These are phyloP conservation scores for Aspergillus arachidicola DNA, from an alignment of 2,329 filamentous ascomycete genomes.

Conservation along the genomic window DNA sequence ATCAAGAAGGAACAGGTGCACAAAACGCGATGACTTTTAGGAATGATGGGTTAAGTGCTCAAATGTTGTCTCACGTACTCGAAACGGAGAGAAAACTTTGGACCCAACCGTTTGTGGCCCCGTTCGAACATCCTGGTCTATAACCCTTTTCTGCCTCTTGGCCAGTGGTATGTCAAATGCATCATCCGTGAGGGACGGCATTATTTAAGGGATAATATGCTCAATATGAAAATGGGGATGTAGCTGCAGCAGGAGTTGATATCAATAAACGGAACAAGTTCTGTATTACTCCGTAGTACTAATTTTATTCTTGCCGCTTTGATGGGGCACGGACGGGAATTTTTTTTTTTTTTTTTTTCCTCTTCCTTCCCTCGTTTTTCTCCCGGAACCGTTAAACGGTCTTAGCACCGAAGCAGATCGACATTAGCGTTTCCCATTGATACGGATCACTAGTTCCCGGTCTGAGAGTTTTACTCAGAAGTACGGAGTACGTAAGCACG, in stretches of 20 bases:
- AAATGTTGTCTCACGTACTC: constrained; percentile 57
- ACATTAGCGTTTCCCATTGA: not conserved
- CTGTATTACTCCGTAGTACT: not conserved
- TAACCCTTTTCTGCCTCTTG: constrained; percentile 73
- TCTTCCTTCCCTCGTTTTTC: not conserved
- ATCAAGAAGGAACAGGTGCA: not conserved
- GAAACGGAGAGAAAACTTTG: constrained; percentile 88
- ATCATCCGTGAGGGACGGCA: constrained; percentile 54
- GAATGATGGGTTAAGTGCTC: not conserved
- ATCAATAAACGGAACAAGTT: not conserved
- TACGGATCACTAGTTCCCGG: too few relatives aligned
- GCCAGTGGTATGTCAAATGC: constrained; percentile 63
- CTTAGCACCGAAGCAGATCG: not conserved
- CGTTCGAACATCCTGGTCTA: constrained; percentile 43
- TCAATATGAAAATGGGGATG: not conserved
- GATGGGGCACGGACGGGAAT: not conserved
- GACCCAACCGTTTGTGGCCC: constrained; percentile 59
- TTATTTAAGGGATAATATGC: constrained; percentile 27
- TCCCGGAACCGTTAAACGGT: not conserved
- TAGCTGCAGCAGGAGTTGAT: not conserved
- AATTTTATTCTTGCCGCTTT: not conserved
- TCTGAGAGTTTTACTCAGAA: not conserved
- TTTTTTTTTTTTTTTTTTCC: too few relatives aligned
- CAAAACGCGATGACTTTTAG: not conserved
- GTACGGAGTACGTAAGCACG: too few relatives aligned